Evolutionary conservation across 352 stramenopile species (phyloP).

Genomic region (Phytophthora nicotianae): DNA sequence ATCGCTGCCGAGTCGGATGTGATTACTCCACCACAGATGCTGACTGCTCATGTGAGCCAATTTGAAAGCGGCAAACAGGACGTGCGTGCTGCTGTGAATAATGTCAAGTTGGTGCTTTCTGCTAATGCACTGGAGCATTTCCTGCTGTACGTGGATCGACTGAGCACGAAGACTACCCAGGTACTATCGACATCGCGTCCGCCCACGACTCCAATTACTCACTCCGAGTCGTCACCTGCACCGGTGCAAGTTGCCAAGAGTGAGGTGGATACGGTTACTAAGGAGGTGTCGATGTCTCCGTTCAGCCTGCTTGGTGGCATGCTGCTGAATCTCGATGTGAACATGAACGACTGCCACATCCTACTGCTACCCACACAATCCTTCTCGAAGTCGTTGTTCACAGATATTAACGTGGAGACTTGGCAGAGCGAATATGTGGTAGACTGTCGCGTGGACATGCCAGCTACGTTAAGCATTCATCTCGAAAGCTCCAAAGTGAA

Average conservation of each 20-base stretch:
- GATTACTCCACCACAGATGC: constrained; percentile 44
- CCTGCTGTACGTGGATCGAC: constrained; percentile 63
- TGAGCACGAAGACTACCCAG: constrained; percentile 57
- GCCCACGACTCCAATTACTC: constrained; percentile 29
- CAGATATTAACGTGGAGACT: constrained; percentile 55
- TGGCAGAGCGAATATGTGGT: constrained; percentile 51
- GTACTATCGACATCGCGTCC: constrained; percentile 52
- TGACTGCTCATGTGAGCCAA: constrained; percentile 49
- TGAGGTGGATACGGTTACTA: constrained; percentile 39
- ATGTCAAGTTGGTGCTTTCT: constrained; percentile 51
- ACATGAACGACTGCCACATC: constrained; percentile 63
- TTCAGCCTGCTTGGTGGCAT: constrained; percentile 67
- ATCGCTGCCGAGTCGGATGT: constrained; percentile 29
- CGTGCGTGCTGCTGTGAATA: constrained; percentile 49
- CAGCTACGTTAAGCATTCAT: constrained; percentile 47
- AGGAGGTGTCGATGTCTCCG: constrained; percentile 61
- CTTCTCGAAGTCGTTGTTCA: constrained; percentile 63
- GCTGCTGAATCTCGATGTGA: constrained; percentile 53
- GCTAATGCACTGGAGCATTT: constrained; percentile 63
- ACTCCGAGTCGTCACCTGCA: constrained; percentile 37
- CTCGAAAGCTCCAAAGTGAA: constrained; percentile 53
- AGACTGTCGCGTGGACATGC: constrained; percentile 60
- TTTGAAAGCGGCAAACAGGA: constrained; percentile 53
- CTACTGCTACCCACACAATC: constrained; percentile 49
- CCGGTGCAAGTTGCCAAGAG: constrained; percentile 32